These are phyloP conservation scores for Neoconidiobolus thromboides DNA, from an alignment of 371 early-diverging fungal species.

Conservation along the genomic window DNA sequence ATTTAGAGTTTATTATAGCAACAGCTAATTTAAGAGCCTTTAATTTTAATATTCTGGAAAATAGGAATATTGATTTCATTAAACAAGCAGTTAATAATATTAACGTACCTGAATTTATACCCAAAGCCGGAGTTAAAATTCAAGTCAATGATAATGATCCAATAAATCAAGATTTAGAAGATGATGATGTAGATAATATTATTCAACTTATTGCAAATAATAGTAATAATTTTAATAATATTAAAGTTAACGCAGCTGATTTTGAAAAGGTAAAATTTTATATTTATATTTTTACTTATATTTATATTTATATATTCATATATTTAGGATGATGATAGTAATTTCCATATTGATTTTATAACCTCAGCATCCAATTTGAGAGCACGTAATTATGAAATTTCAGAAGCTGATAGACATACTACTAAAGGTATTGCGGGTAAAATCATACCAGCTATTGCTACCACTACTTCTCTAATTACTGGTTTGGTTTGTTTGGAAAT, in stretches of 20 bases:
- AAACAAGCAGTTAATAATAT: slow-evolving; percentile 20
- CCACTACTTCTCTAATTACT: slow-evolving; percentile 98
- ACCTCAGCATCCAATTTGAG: slow-evolving; percentile 96
- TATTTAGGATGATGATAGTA: slow-evolving; percentile 82
- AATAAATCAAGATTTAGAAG: slow-evolving; percentile 20
- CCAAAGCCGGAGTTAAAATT: slow-evolving; percentile 89
- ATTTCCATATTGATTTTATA: slow-evolving; percentile 99
- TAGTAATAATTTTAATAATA: slow-evolving; percentile 27
- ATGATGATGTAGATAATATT: slow-evolving; percentile 40
- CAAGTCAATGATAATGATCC: slow-evolving; percentile 78
- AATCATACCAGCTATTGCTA: slow-evolving; percentile 99
- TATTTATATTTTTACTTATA: background rate
- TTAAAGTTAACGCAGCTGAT: slow-evolving; percentile 66
- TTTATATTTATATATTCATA: background rate
- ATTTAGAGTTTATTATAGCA: slow-evolving; percentile 81
- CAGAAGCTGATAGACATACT: slow-evolving; percentile 79
- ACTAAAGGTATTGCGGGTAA: slow-evolving; percentile 99
- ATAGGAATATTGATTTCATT: slow-evolving; percentile 1
- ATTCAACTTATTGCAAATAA: slow-evolving; percentile 37
- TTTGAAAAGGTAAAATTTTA: slow-evolving; percentile 68
- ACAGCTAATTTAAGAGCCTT: slow-evolving; percentile 91
- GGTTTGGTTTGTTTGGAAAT: slow-evolving; percentile 97
- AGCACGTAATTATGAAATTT: slow-evolving; percentile 91
- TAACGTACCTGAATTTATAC: slow-evolving; percentile 69
- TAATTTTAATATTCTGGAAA: slow-evolving; percentile 78